Percentiles rank a stretch among this genome's conserved stretches.
Evolutionary conservation across 1,284 basidiomycete genomes (phyloP).

Genomic region (Phaffia rhodozyma): DNA sequence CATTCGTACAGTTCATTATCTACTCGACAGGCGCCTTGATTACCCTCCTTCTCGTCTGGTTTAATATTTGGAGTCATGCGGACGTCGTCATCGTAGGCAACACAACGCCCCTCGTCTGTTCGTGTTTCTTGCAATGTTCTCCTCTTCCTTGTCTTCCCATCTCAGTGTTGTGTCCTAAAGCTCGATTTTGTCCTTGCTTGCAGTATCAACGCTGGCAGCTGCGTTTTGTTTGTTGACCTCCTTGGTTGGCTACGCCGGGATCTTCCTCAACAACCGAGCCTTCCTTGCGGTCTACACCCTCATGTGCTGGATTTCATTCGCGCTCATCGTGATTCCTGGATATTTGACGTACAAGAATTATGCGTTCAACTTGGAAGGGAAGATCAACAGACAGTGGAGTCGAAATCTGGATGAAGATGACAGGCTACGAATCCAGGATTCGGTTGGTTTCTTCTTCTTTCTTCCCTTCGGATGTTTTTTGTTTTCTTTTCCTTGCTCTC

Average conservation of each 20-base stretch:
- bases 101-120: conserved; percentile 44
- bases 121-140: conserved; percentile 21
- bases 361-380: conserved; percentile 59
- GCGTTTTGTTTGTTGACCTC: conserved; percentile 50
- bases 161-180: not conserved
- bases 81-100: conserved; percentile 54
- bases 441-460: conserved; percentile 26
- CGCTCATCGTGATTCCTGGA: conserved; percentile 50
- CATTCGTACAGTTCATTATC: conserved; percentile 37
- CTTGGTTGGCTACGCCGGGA: conserved; percentile 53
- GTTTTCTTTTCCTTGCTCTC: not conserved
- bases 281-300: conserved; percentile 59
- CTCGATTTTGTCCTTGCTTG: not conserved
- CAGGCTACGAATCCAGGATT: conserved; percentile 51
- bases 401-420: conserved; percentile 43
- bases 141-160: not conserved
- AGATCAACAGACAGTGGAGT: conserved; percentile 58
- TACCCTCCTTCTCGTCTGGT: conserved; percentile 50
- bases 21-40: conserved; percentile 48
- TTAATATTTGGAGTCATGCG: conserved; percentile 49
- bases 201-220: conserved; percentile 48
- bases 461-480: not conserved
- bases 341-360: conserved; percentile 55
- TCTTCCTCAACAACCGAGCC: conserved; percentile 58
- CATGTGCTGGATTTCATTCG: conserved; percentile 56